A percentile compares a stretch with the other conserved stretches of the same genome.
These are phyloP conservation scores for Limnanthes douglasii DNA, from an alignment of 345 rosid species.

Conservation along the genomic window DNA sequence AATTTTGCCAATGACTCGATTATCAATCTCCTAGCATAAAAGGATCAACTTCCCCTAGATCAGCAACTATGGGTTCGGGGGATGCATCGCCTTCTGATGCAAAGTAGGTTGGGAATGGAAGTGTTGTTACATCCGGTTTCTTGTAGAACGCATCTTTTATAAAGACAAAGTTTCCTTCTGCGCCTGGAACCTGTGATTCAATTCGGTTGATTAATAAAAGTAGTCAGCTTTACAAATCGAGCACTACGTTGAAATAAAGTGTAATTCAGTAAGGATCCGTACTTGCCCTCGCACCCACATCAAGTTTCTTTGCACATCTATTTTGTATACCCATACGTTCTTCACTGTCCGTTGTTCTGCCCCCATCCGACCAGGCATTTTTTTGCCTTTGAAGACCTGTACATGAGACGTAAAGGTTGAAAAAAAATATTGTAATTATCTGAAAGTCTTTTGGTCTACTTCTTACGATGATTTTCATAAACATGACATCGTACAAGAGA, in stretches of 20 bases:
- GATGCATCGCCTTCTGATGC: conserved; percentile 44
- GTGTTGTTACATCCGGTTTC: conserved; percentile 55
- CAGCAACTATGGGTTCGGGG: conserved; percentile 40
- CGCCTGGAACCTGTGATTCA: conserved; percentile 81
- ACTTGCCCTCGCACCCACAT: conserved; percentile 98
- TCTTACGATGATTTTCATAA: background rate
- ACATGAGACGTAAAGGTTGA: no score
- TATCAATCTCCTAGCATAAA: conserved; percentile 58
- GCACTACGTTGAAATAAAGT: no score
- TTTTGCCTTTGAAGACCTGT: conserved; percentile 85
- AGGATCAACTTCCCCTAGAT: conserved; percentile 83
- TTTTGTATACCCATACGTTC: conserved; percentile 88
- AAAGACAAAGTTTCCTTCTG: conserved; percentile 81
- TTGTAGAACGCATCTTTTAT: conserved; percentile 68
- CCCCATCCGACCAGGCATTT: conserved; percentile 99
- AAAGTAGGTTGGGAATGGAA: conserved; percentile 87
- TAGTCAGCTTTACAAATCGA: no score
- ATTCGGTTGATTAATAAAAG: no score
- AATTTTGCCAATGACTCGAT: background rate
- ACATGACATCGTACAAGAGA: no score
- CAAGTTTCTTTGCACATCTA: conserved; percentile 79
- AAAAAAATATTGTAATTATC: background rate
- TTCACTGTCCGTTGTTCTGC: conserved; percentile 70
- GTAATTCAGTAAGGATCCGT: conserved; percentile 14
- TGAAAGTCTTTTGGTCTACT: conserved; percentile 3